Evolutionary conservation across 1,284 basidiomycete genomes (phyloP).

Genomic region (Ganoderma leucocontextum): DNA sequence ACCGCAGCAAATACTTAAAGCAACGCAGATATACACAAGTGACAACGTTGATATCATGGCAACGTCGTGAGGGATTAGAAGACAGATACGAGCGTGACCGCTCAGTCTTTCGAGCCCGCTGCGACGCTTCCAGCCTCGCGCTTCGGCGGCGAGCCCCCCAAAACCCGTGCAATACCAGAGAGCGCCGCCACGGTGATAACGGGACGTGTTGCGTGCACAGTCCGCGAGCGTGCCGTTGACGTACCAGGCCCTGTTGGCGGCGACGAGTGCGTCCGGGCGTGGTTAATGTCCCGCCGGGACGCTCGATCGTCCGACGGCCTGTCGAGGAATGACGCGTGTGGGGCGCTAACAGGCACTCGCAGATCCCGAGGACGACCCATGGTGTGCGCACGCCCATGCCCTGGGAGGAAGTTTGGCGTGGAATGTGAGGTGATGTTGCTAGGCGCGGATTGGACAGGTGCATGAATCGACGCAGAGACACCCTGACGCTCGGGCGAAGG

Average conservation of each 20-base stretch:
- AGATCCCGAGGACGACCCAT: slow-evolving; percentile 47
- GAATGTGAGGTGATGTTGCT: slow-evolving; percentile 44
- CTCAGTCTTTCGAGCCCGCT: slow-evolving; percentile 33
- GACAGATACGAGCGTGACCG: background rate
- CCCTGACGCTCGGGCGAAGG: slow-evolving; percentile 31
- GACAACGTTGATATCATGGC: background rate
- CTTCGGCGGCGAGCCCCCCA: slow-evolving; percentile 50
- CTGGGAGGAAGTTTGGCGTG: slow-evolving; percentile 39
- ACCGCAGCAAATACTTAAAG: slow-evolving; percentile 12
- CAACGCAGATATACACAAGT: slow-evolving; percentile 19
- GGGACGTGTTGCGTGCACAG: slow-evolving; percentile 61
- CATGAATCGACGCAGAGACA: slow-evolving; percentile 57
- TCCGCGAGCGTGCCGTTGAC: slow-evolving; percentile 43
- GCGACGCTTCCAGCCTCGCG: slow-evolving; percentile 35
- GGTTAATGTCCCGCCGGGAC: slow-evolving; percentile 38
- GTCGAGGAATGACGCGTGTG: slow-evolving; percentile 33
- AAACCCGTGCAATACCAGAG: slow-evolving; percentile 65
- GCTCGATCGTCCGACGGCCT: slow-evolving; percentile 26
- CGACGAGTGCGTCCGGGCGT: slow-evolving; percentile 70
- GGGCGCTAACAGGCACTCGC: slow-evolving; percentile 24
- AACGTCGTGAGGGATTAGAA: background rate
- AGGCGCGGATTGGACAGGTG: slow-evolving; percentile 47
- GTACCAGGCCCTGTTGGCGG: slow-evolving; percentile 52
- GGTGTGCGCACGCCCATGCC: slow-evolving; percentile 62
- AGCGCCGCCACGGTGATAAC: slow-evolving; percentile 74